Evolutionary conservation across 345 rosid genomes (phyloP).

Genomic region (Eucalyptus fibrosa): DNA sequence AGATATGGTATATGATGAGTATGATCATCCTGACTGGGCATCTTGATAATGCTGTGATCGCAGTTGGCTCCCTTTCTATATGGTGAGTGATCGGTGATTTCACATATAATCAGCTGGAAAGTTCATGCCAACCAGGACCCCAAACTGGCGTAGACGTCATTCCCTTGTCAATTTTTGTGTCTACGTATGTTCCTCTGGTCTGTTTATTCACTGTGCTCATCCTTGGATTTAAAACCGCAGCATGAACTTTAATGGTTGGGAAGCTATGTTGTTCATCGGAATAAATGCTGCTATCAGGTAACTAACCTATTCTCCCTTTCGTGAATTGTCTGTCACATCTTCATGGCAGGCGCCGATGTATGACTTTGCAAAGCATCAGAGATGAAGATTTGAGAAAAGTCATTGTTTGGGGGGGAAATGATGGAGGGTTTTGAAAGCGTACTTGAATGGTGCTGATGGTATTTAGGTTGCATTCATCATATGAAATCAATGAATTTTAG

Average conservation of each 20-base stretch:
- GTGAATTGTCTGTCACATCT: neutral
- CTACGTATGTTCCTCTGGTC: neutral
- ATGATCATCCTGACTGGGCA: conserved; percentile 59
- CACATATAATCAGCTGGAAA: neutral
- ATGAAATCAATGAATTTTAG: neutral
- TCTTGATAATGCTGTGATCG: conserved; percentile 56
- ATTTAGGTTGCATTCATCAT: neutral
- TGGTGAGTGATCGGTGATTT: conserved; percentile 20
- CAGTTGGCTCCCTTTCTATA: conserved; percentile 69
- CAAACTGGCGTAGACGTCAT: neutral
- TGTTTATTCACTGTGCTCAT: neutral
- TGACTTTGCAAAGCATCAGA: neutral
- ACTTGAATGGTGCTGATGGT: neutral
- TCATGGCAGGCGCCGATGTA: neutral
- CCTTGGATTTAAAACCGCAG: conserved; percentile 11
- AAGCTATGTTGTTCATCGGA: conserved; percentile 77
- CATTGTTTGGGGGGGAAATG: neutral
- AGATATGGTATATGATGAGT: conserved; percentile 84
- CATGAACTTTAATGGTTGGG: conserved; percentile 68
- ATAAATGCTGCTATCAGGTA: conserved; percentile 70
- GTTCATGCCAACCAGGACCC: neutral
- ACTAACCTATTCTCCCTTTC: neutral
- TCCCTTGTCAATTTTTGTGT: neutral
- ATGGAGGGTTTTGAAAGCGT: neutral
- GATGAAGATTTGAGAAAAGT: neutral